Conservation (phyloP, 2,329 filamentous ascomycete genomes). For the Ilyonectria destructans region DNA sequence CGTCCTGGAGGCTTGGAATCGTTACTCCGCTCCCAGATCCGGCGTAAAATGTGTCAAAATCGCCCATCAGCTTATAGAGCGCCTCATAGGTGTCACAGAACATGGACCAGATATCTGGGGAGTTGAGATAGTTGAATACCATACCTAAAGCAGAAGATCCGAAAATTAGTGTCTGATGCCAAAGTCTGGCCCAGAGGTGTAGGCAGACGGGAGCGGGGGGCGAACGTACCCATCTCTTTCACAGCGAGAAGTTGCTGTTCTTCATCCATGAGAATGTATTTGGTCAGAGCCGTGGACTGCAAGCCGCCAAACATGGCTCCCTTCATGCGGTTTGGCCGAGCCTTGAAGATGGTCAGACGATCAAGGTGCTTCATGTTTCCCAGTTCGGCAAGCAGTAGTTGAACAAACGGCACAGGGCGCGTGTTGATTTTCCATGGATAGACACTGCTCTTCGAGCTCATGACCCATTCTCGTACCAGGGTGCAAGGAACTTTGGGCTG, state of each 20-base stretch:
- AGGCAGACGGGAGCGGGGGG: neutral
- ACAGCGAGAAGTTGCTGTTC: neutral
- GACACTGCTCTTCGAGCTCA: neutral
- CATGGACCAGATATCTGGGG: neutral
- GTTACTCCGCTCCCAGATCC: neutral
- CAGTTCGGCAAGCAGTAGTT: conserved; percentile 7
- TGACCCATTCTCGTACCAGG: neutral
- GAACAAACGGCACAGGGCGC: neutral
- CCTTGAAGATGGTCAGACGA: conserved; percentile 5
- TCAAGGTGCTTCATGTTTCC: conserved; percentile 5
- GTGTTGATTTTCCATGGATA: conserved; percentile 5
- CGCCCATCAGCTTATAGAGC: conserved; percentile 3
- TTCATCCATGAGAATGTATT: neutral
- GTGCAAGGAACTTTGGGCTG: neutral
- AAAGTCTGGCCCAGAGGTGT: neutral
- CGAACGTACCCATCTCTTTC: conserved; percentile 7
- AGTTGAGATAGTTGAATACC: conserved; percentile 6
- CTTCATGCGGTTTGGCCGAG: conserved; percentile 7
- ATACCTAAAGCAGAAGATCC: neutral
- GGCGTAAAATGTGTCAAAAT: conserved; percentile 2
- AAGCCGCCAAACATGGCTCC: conserved; percentile 10
- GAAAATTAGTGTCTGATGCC: neutral
- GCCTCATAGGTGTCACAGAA: conserved; percentile 20
- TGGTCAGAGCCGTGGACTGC: neutral
- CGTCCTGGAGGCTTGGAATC: neutral